Conservation (phyloP, 768 basidiomycete genomes). For the Strobilomyces echinocephalus region DNA sequence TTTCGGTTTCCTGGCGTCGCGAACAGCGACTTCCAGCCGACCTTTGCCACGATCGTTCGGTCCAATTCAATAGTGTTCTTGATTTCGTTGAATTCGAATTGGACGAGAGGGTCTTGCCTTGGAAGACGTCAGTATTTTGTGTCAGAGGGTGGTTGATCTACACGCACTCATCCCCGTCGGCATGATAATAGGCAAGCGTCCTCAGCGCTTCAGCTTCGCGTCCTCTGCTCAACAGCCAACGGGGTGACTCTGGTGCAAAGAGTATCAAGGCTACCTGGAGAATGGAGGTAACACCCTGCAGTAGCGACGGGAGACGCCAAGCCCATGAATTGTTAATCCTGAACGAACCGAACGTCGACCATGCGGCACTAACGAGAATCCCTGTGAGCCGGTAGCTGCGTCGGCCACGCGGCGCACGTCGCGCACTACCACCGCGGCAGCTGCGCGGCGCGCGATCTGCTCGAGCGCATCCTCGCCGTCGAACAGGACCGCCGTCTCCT, state of each 20-base stretch:
- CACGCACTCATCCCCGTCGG: constrained; percentile 14
- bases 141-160: no score
- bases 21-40: constrained; percentile 69
- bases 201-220: no score
- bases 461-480: no score
- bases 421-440: no score
- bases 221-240: no score
- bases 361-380: constrained; percentile 54
- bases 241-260: no score
- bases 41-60: constrained; percentile 47
- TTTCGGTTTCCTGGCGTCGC: constrained; percentile 64
- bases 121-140: constrained; percentile 30
- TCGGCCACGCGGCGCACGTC: no score
- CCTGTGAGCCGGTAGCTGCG: background rate
- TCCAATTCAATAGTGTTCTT: constrained; percentile 72
- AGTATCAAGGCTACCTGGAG: no score
- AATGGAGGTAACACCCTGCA: constrained; percentile 38
- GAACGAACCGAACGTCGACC: constrained; percentile 19
- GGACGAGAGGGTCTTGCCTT: constrained; percentile 20
- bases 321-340: constrained; percentile 44
- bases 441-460: no score
- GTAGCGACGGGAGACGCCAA: constrained; percentile 76
- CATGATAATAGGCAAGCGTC: no score
- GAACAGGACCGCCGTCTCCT: no score
- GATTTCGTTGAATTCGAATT: constrained; percentile 49